Percentiles rank a stretch among this genome's conserved stretches.
Evolutionary conservation across 192 early-diverging fungal genomes (phyloP).

Genomic region (Backusella mclennaniae): DNA sequence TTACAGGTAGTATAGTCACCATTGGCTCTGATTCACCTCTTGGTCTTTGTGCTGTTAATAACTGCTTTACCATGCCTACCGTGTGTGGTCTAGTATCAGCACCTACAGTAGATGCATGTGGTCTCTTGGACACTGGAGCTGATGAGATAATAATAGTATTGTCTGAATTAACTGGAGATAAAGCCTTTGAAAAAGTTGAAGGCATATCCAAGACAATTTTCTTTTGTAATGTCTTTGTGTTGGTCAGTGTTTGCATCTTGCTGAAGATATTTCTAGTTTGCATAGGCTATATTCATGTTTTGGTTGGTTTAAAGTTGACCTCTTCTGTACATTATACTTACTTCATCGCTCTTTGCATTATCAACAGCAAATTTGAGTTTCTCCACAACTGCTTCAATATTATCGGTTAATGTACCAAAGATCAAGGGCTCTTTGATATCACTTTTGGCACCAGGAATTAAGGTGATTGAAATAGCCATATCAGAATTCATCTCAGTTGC

Average conservation of each 20-base stretch:
- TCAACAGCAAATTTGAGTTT: constrained; percentile 27
- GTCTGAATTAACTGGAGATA: background rate
- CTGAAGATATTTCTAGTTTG: constrained; percentile 4
- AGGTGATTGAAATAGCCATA: constrained; percentile 20
- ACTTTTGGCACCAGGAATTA: background rate
- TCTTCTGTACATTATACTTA: background rate
- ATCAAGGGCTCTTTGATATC: constrained; percentile 24
- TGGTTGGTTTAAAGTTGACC: too few relatives aligned
- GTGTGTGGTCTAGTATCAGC: background rate
- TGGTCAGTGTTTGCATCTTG: constrained; percentile 10
- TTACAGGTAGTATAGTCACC: background rate
- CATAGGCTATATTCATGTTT: constrained; percentile 2
- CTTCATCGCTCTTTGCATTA: constrained; percentile 25
- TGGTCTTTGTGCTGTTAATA: background rate
- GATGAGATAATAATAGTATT: background rate
- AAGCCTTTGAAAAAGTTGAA: background rate
- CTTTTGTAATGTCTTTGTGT: constrained; percentile 1
- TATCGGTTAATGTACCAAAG: constrained; percentile 24
- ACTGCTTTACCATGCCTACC: background rate
- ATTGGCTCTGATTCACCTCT: constrained; percentile 12
- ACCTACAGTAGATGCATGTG: constrained; percentile 6
- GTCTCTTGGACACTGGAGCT: background rate
- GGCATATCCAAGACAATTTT: constrained; percentile 1
- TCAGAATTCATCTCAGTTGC: constrained; percentile 10
- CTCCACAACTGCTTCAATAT: constrained; percentile 32